Conservation (phyloP, 768 basidiomycete species). For the Leccinum variicolor region DNA sequence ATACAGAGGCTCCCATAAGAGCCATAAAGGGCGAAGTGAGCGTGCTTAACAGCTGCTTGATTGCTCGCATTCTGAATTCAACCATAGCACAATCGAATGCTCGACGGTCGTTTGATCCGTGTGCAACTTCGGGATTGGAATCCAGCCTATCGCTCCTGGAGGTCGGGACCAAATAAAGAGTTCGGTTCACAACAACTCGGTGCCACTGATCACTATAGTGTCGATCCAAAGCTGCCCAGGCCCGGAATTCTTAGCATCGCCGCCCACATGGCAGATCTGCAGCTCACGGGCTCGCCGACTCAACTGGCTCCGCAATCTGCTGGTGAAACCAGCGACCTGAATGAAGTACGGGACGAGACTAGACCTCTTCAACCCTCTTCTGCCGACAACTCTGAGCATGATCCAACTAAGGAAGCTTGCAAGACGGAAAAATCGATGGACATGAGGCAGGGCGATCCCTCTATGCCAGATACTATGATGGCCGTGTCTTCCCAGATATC, state of each 20-base stretch:
- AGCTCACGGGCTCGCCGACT: conserved; percentile 3
- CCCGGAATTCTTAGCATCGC: conserved; percentile 7
- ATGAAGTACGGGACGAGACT: conserved; percentile 17
- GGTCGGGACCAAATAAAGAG: conserved; percentile 39
- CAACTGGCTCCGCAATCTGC: background rate
- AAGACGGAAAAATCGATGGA: conserved; percentile 17
- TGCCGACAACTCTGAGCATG: conserved; percentile 1
- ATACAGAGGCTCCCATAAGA: conserved; percentile 58
- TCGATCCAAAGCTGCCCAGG: conserved; percentile 11
- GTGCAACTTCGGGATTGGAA: conserved; percentile 74
- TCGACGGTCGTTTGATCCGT: conserved; percentile 69
- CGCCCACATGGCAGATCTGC: conserved; percentile 10
- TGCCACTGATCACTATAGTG: conserved; percentile 6
- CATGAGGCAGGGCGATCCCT: conserved; percentile 24
- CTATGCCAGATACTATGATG: background rate
- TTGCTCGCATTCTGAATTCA: conserved; percentile 1
- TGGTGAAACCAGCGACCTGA: conserved; percentile 13
- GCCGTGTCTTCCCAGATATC: conserved; percentile 27
- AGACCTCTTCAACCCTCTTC: background rate
- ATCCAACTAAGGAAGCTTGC: conserved; percentile 3
- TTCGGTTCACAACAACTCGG: conserved; percentile 23
- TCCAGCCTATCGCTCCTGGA: conserved; percentile 44
- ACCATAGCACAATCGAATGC: conserved; percentile 65
- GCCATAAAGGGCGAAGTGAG: conserved; percentile 65
- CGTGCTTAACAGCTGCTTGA: background rate